Percentiles rank a stretch among this genome's conserved stretches.
Conservation (phyloP, 148 eudicot species). For the Spergularia marina region DNA sequence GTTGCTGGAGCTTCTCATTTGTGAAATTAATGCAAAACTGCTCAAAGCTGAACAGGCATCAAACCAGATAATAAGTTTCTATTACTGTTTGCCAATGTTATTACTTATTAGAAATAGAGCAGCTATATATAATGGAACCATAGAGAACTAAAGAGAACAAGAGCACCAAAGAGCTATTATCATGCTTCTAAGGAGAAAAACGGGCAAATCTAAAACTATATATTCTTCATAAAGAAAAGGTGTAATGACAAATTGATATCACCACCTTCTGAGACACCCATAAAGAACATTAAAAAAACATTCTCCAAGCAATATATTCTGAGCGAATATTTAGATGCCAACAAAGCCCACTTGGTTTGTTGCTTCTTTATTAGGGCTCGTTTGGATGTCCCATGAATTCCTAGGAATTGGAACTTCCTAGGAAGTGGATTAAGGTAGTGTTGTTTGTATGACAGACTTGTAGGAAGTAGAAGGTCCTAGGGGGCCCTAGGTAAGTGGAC, state of each 20-base stretch:
- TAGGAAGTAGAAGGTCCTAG: no score
- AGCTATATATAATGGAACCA: not conserved
- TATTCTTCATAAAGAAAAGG: not conserved
- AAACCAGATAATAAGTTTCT: conserved; percentile 21
- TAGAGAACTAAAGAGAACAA: conserved; percentile 2
- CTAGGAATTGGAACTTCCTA: no score
- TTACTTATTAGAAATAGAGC: not conserved
- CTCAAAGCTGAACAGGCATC: conserved; percentile 71
- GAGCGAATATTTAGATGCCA: no score
- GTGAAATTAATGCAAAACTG: conserved; percentile 98
- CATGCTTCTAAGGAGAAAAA: not conserved
- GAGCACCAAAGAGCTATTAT: not conserved
- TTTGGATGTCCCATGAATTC: no score
- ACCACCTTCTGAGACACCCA: not conserved
- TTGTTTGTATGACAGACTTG: no score
- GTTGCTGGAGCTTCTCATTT: conserved; percentile 98
- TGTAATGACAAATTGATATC: not conserved
- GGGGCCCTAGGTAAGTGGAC: no score
- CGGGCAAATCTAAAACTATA: not conserved
- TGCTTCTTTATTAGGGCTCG: no score
- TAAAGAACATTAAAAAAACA: not conserved
- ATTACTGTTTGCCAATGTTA: not conserved
- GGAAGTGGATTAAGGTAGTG: no score
- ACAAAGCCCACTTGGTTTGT: no score
- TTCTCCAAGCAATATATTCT: not conserved